phyloP scores from a whole-genome alignment of 202 grass and related monocot genomes.

The Hordeum pubiflorum region DNA sequence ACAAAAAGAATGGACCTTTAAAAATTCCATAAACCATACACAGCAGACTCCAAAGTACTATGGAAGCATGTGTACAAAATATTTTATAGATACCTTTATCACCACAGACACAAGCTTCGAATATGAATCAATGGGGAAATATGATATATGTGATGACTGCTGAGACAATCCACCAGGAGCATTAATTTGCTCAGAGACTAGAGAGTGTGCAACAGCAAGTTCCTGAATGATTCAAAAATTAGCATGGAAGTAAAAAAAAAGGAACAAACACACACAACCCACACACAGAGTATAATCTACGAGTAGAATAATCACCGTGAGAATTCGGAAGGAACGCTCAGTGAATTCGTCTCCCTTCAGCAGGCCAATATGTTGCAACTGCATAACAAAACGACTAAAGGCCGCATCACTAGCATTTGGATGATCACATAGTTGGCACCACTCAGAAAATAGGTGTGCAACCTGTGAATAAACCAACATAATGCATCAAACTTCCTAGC shows the following conservation, averaged over 20 bases:
- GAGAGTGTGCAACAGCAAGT: slow-evolving; percentile 48
- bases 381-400: slow-evolving; percentile 54
- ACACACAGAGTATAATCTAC: neutral
- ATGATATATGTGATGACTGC: slow-evolving; percentile 48
- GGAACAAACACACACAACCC: no score
- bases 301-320: slow-evolving; percentile 44
- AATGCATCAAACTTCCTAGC: neutral
- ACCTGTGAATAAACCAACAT: slow-evolving; percentile 34
- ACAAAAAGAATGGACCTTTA: neutral
- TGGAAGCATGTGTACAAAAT: neutral
- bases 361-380: slow-evolving; percentile 62
- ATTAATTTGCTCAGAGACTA: slow-evolving; percentile 42
- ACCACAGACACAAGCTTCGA: slow-evolving; percentile 61
- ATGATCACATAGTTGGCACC: slow-evolving; percentile 72
- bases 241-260: neutral
- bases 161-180: slow-evolving; percentile 40
- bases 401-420: slow-evolving; percentile 47
- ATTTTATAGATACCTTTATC: slow-evolving; percentile 53
- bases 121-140: slow-evolving; percentile 76
- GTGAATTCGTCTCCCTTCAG: slow-evolving; percentile 73
- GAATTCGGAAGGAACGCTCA: slow-evolving; percentile 65
- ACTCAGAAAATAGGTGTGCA: slow-evolving; percentile 52
- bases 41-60: neutral
- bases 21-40: slow-evolving; percentile 1
- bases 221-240: slow-evolving; percentile 52